Base-by-base conservation (phyloP, 257 asterid genomes). In the Nicotiana attenuata region DNA sequence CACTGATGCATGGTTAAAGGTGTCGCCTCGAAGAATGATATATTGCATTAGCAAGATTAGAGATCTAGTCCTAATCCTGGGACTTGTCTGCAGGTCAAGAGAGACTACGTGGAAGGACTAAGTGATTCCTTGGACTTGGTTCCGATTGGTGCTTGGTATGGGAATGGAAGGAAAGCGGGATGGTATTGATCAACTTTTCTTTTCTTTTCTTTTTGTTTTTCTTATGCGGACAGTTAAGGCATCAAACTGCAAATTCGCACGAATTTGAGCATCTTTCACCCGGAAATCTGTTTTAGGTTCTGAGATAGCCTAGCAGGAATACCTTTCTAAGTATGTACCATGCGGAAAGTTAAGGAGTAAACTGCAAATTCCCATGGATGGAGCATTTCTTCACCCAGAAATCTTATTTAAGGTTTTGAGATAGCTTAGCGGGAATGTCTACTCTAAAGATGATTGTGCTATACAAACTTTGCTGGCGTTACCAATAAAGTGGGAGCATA, bases 131-230 rank as follows among this genome's bases (percentile, higher is more conserved):
- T 94, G 90, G 98, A 94, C 89, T 91, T 94, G 89, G 98, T 94
- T 80, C 97, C 97, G 7, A 93, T 94, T 80, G 98, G 97, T 83
- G 98, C 97, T 69, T 94, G 98, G 98, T 84, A 92, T 78, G 98
- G 98, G 80, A 94, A 92, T 85, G 98, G 98, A 91, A 90, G 98
- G 84, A 94, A 94, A 88, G 97, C 97, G 65, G 98, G 97, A 89
- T 94, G 98, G 98, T 94, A 89, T 76, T 57, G 73, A 82, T 61
- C 55, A 45, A 55, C 22, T 14, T 56, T 68, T 22, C 80, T 60
- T 50, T 10, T 57, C 59, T 66, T 64, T 69, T 45, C 28, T 26
- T 26, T 26, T 26, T 76, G 13, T 20, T 38, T 71, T 41, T 33
- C 16, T 50, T 52, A 14, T 52, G 56, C 5, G 17, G 19, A 52